Base-by-base conservation (phyloP, 2,329 filamentous ascomycete genomes). In the Ophiostoma angusticollis region DNA sequence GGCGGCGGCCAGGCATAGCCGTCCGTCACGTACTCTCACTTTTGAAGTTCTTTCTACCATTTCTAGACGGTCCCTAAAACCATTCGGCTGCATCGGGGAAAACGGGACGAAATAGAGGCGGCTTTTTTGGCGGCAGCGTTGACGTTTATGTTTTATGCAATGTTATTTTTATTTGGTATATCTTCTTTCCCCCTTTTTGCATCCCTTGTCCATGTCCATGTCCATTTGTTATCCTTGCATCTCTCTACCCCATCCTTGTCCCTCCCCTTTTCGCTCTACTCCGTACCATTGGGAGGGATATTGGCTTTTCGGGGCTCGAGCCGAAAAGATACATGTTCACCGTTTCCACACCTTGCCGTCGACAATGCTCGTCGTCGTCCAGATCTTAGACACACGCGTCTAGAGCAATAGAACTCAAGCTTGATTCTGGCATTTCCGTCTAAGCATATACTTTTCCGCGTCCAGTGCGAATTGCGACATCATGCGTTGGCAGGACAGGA, bases 1-100 rank as follows among this genome's bases (percentile, higher is more conserved):
- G 57, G 55, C 40, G 54, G 28, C 16, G 33, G 34, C 27, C 28
- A 34, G 23, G 32, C 33, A 17, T 42, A 39, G 22, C 18, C 17
- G 8, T 17, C 18, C 23, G 5, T 39, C 13, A 13, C 17, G 19
- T 34, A 6, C 19, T 24, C 22, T 32, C 24, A 6, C 27, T 13
- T 32, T 25, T 37, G 2, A 31, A 9, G 19, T 18, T 33, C 30
- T 16, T 27, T 31, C 37, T 24, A 17, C 8, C 18, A 28, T 29
- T 28, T 9, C 35, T 36, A n/a, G n/a, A n/a, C n/a, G n/a, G n/a
- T n/a, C n/a, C n/a, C n/a, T n/a, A n/a, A n/a, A n/a, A n/a, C n/a
- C n/a, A n/a, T 22, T 21, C 27, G 16, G 29, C 35, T 39, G 35
- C 39, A 37, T 41, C 18, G 32, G 25, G 31, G 22, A 31, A 25